Base-by-base conservation (phyloP, 495 filamentous ascomycete species). In the Pseudoneurospora amorphoporcata region DNA sequence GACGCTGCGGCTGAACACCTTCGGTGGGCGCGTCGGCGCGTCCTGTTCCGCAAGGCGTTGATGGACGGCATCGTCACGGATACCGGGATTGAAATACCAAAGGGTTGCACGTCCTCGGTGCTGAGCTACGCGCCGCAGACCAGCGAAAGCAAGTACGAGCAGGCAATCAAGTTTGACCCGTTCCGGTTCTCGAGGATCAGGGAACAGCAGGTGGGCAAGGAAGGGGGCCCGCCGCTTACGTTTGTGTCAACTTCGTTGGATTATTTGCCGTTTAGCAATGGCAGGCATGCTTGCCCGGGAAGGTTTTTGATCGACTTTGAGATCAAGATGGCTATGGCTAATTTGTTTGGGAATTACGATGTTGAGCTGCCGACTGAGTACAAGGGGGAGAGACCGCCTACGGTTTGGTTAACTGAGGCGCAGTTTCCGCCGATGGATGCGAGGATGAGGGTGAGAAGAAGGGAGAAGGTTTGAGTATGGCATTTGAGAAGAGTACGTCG, bases 251-350 rank as follows among this genome's bases (percentile, higher is more conserved):
- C 45, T 8, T 72, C 73, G 43, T 16, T 71, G 4, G 73, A 76
- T 19, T 71, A 76, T 71, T 58, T 79, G 35, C 70, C 75, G 0
- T 88, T 87, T 58, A 83, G 86, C 0, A 73, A 84, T 68, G 86
- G 86, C 9, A 79, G 75, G 38, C 80, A 84, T 42, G 79, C 82
- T 1, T 86, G 84, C 69, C 82, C 84, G 0, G 84, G 83, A 3
- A 75, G 84, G 19, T 86, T 85, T 69, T 76, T 86, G 70, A 80
- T 80, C 8, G 74, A 75, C 6, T 77, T 81, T 68, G 78, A 81
- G 75, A 76, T 86, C 37, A 84, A 86, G 80, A 74, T 83, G 69
- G 45, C 81, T 23, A 70, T 85, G 37, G 71, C 74, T 6, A 76
- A 77, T 42, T 65, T 84, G 3, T 37, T 86, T 32, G 65, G 79